Evolutionary conservation across 164 flowering plant genomes (phyloP), one percentile per base, ranked within the genome.

Genomic region (Umbellularia californica): DNA sequence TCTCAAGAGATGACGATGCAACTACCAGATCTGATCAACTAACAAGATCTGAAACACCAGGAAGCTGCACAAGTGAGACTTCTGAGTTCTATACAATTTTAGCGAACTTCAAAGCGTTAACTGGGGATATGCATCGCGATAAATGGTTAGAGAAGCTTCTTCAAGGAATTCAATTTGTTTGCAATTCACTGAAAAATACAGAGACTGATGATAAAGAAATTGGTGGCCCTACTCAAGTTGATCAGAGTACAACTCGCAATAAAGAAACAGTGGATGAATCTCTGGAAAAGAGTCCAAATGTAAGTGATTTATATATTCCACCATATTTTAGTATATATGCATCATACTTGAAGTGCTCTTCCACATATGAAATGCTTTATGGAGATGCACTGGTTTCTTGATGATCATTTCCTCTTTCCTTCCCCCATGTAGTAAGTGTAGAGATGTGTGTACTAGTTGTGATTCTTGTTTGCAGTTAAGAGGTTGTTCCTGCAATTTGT

Each of bases 121-220:
- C 96, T 41, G 90, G 88, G 72, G 97, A 90, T 24, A 77, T 78
- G 10, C 83, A 79, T 71, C 94, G 99, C 50, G 97, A 95, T 79
- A 92, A 82, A 81, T 90, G 97, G 85, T 71, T 93, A 82, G 98
- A 89, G 81, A 90, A 74, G 83, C 92, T 92, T 70, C 92, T 95
- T 58, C 87, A 87, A 77, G 85, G 77, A 71, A 62, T 93, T 72
- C 88, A 86, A 68, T 82, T 67, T 80, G 83, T 85, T 6, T 89
- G 91, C 69, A 68, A 68, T 76, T 68, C 85, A 30, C 71, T 67
- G 63, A 85, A 81, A 11, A 74, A 66, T 67, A 63, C 24, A 47
- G 75, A 82, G 70, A 76, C 20, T 20, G 86, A 84, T 70, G 81
- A 80, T 52, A 75, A 80, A 75, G 89, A 74, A 71, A 83, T 81